Evolutionary conservation across 371 early-diverging fungal genomes (phyloP).

Genomic region (Syncephalastrum racemosum): DNA sequence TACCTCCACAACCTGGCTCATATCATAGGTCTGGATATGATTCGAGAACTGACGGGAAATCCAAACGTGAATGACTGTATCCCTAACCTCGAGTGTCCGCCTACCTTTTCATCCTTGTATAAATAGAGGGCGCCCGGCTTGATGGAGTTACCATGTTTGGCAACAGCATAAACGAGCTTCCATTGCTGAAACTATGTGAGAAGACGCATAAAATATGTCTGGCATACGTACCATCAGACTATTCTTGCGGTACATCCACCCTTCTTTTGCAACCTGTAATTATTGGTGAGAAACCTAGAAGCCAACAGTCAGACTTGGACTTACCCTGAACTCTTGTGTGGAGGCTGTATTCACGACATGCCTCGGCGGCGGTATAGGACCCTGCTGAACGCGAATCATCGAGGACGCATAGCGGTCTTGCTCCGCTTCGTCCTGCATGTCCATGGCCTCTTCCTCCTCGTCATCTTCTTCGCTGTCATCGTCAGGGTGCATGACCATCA

Average conservation of each 20-base stretch:
- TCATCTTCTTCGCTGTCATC: slow-evolving; percentile 11
- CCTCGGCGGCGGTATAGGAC: slow-evolving; percentile 2
- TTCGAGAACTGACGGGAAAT: slow-evolving; percentile 29
- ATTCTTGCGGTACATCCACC: slow-evolving; percentile 46
- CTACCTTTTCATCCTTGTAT: slow-evolving; percentile 53
- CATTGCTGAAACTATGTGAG: slow-evolving; percentile 32
- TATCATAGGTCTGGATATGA: slow-evolving; percentile 52
- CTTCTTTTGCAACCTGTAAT: slow-evolving; percentile 42
- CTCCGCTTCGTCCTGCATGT: neutral
- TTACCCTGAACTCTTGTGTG: slow-evolving; percentile 33
- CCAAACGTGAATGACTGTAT: neutral
- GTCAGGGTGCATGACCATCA: neutral
- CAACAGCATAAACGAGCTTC: slow-evolving; percentile 52
- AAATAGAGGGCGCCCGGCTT: slow-evolving; percentile 47
- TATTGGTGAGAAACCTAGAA: neutral
- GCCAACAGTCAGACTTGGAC: neutral
- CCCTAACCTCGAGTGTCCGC: neutral
- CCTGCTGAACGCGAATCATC: slow-evolving; percentile 2
- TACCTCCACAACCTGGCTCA: slow-evolving; percentile 52
- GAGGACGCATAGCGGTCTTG: neutral
- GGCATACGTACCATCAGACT: slow-evolving; percentile 39
- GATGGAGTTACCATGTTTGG: slow-evolving; percentile 52
- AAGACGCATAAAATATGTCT: neutral
- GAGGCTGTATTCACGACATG: slow-evolving; percentile 3
- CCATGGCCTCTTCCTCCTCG: slow-evolving; percentile 4